Percentiles rank a stretch among this genome's conserved stretches.
Evolutionary conservation across 2,329 filamentous ascomycete species (phyloP).

Genomic region (Colletotrichum tabaci): DNA sequence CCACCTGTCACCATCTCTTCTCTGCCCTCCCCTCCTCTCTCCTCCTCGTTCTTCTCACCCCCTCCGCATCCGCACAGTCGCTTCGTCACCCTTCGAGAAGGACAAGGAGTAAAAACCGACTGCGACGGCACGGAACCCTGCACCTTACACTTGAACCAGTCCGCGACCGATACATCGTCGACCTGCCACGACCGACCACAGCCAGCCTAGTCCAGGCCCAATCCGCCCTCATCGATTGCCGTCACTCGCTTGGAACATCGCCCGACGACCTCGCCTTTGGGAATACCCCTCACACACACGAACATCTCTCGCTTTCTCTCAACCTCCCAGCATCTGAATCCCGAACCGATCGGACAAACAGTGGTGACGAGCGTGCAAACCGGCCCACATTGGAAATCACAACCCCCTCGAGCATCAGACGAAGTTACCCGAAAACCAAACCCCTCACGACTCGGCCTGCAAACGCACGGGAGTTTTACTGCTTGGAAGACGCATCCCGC

Average conservation of each 20-base stretch:
- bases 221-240: neutral
- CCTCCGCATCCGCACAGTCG: slow-evolving; percentile 26
- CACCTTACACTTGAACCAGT: neutral
- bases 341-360: slow-evolving; percentile 17
- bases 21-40: no score
- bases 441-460: slow-evolving; percentile 1
- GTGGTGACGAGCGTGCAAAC: slow-evolving; percentile 7
- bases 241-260: neutral
- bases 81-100: slow-evolving; percentile 30
- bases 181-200: neutral
- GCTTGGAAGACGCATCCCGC: neutral
- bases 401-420: neutral
- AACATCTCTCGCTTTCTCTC: slow-evolving; percentile 33
- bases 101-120: slow-evolving; percentile 13
- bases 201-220: neutral
- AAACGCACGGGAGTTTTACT: slow-evolving; percentile 9
- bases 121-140: neutral
- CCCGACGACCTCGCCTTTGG: slow-evolving; percentile 4
- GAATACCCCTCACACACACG: slow-evolving; percentile 16
- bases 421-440: neutral
- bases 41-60: neutral
- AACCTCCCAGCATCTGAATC: slow-evolving; percentile 5
- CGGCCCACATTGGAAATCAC: slow-evolving; percentile 5
- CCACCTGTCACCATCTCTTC: neutral
- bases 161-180: slow-evolving; percentile 8